Conservation (phyloP, 1,284 basidiomycete genomes). For the Cystobasidium pallidum region DNA sequence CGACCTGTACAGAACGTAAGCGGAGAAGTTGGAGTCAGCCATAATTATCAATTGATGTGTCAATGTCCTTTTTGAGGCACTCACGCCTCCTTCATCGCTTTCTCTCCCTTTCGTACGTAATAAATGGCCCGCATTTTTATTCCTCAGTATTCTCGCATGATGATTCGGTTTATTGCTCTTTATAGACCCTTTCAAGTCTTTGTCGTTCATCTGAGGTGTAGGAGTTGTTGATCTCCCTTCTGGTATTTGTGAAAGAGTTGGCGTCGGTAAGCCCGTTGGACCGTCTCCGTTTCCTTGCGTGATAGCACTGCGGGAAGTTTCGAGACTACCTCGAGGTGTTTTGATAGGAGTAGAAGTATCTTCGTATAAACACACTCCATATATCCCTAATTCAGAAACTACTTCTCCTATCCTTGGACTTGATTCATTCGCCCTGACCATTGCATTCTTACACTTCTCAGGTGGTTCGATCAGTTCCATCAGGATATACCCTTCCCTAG, state of each 20-base stretch:
- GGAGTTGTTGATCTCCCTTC: slow-evolving; percentile 18
- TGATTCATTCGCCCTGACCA: slow-evolving; percentile 66
- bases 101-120: slow-evolving; percentile 90
- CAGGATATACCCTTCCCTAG: slow-evolving; percentile 76
- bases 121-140: slow-evolving; percentile 78
- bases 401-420: slow-evolving; percentile 66
- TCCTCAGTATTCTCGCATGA: slow-evolving; percentile 58
- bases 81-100: slow-evolving; percentile 88
- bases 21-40: background rate
- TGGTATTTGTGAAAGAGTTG: background rate
- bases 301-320: background rate
- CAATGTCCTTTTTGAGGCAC: background rate
- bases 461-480: slow-evolving; percentile 90
- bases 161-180: slow-evolving; percentile 31
- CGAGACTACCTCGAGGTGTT: slow-evolving; percentile 51
- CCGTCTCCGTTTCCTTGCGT: background rate
- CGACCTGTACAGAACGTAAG: background rate
- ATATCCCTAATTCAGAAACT: slow-evolving; percentile 89
- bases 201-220: background rate
- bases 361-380: slow-evolving; percentile 81
- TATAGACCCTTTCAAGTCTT: slow-evolving; percentile 15
- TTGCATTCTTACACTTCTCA: slow-evolving; percentile 66
- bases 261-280: background rate
- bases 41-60: too few relatives aligned
- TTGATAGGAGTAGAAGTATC: slow-evolving; percentile 17